A percentile compares a stretch with the other conserved stretches of the same genome.
phyloP scores from a whole-genome alignment of 2,329 filamentous ascomycete species.

The Ustulina deusta region DNA sequence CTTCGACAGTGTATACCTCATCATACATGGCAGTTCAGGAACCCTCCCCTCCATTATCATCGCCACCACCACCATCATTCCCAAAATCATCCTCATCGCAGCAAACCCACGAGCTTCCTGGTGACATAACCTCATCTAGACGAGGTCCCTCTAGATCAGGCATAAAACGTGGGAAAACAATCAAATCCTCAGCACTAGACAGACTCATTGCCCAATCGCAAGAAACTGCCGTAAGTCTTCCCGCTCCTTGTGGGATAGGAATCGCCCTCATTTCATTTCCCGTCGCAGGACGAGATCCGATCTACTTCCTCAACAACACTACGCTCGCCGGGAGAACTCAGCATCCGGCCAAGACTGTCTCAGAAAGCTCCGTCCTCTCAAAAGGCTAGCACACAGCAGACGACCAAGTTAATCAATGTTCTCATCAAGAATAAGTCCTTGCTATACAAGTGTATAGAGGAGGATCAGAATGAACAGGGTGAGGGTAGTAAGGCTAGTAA shows the following conservation, averaged over 20 bases:
- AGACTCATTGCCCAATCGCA: neutral
- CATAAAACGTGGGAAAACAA: neutral
- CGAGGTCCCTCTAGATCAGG: no score
- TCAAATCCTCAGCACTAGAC: no score
- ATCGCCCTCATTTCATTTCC: neutral
- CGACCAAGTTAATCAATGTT: slow-evolving; percentile 7
- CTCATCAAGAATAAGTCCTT: slow-evolving; percentile 7
- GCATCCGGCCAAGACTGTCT: neutral
- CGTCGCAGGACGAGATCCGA: neutral
- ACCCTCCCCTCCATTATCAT: slow-evolving; percentile 16
- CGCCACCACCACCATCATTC: neutral
- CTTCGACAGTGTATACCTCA: slow-evolving; percentile 6
- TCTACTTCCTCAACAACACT: neutral
- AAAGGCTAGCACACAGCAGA: slow-evolving; percentile 6
- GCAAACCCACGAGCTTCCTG: no score
- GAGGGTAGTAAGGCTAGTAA: slow-evolving; percentile 11
- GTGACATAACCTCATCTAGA: no score
- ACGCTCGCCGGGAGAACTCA: neutral
- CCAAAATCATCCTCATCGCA: neutral
- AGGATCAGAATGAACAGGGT: neutral
- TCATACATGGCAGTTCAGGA: slow-evolving; percentile 20
- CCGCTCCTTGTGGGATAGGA: neutral
- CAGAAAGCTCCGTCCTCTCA: neutral
- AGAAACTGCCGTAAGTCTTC: neutral
- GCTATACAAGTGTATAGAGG: neutral